Evolutionary conservation across 2,329 filamentous ascomycete genomes (phyloP).

Genomic region (Aspergillus quadrilineatus): DNA sequence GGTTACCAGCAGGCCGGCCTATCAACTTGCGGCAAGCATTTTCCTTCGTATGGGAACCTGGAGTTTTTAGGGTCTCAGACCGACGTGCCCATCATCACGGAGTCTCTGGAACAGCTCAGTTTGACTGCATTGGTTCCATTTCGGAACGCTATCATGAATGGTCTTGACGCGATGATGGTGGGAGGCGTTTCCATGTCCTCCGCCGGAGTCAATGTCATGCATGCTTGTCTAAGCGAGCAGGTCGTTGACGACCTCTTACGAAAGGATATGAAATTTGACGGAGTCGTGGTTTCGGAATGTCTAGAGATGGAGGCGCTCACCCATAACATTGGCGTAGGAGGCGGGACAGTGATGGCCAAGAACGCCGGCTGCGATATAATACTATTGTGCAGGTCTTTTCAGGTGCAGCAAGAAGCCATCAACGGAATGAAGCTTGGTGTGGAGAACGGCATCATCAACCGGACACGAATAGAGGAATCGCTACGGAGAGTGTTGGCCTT

Average conservation of each 20-base stretch:
- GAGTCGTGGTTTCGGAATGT: conserved; percentile 92
- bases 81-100: conserved; percentile 92
- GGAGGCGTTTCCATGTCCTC: conserved; percentile 92
- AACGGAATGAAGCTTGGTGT: conserved; percentile 84
- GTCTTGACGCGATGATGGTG: conserved; percentile 92
- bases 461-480: conserved; percentile 75
- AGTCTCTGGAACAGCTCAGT: conserved; percentile 87
- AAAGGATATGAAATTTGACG: conserved; percentile 84
- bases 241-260: conserved; percentile 87
- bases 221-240: conserved; percentile 88
- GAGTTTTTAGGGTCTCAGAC: conserved; percentile 89
- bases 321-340: conserved; percentile 94
- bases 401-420: conserved; percentile 87
- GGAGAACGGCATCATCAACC: conserved; percentile 85
- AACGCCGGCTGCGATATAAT: conserved; percentile 94
- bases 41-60: conserved; percentile 91
- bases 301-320: conserved; percentile 95
- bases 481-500: conserved; percentile 73
- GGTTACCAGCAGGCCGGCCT: conserved; percentile 90
- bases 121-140: conserved; percentile 91
- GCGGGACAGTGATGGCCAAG: conserved; percentile 95
- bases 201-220: conserved; percentile 88
- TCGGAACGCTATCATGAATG: conserved; percentile 80
- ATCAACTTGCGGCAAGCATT: conserved; percentile 90
- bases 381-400: conserved; percentile 81